Evolutionary conservation across 2,329 filamentous ascomycete species (phyloP), one percentile per base, ranked within the genome.

Genomic region (Ceratocystis destructans): DNA sequence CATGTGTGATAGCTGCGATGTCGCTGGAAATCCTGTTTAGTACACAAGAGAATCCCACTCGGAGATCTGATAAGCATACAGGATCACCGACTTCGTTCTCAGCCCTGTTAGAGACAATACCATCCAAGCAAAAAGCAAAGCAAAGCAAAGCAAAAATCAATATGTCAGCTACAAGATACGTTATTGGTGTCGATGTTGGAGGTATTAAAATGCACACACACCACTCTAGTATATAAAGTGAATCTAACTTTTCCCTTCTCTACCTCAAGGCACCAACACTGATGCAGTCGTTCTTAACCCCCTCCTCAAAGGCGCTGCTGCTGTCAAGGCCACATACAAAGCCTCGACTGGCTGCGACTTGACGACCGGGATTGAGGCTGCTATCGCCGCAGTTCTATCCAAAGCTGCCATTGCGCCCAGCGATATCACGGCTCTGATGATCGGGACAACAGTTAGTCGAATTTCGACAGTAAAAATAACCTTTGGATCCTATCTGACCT

Each of bases 241-340:
- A 61, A 53, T 53, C 57, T 33, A 41, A 50, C 46, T 15, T 28
- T 20, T 44, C 20, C 17, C 57, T 25, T 53, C 2, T 31, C 64
- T 45, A 25, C 25, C 5, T 33, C 20, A 6, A 68, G 79, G 79
- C 12, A 83, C 80, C 61, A 83, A 82, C 69, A 83, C 80, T 5
- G 80, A 83, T 66, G 79, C 79, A 12, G 79, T 81, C 28, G 73
- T 82, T 20, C 73, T 83, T 17, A 78, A 82, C 67, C 78, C 76
- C 1, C 69, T 73, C 8, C 71, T 73, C 33, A 25, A 55, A 17
- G 66, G 66, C 41, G 62, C 66, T 5, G 37, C 45, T 3, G 68
- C 66, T 31, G 68, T 69, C 48, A 59, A 67, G 41, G 72, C 73
- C 3, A 73, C 74, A 5, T 71, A 81, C 71, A 82, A 82, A 70